Conservation (phyloP, 1,284 basidiomycete genomes). For the Spongispora temasekensis region DNA sequence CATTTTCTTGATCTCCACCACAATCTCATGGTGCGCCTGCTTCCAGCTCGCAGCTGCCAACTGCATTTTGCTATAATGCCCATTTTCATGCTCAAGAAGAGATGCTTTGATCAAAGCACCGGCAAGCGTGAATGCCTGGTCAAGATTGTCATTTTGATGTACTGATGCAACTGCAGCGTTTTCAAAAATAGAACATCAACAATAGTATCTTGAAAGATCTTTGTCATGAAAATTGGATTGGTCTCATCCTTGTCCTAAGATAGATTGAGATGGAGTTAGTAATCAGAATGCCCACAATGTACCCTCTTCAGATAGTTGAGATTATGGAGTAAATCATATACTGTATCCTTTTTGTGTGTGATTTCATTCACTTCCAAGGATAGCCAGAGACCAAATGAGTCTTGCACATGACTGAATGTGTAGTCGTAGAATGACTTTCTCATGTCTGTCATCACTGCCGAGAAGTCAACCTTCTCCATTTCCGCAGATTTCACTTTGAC, state of each 20-base stretch:
- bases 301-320: neutral
- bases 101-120: neutral
- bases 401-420: neutral
- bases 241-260: neutral
- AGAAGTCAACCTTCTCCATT: neutral
- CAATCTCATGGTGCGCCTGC: neutral
- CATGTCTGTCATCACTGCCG: neutral
- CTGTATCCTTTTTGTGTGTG: neutral
- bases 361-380: neutral
- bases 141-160: neutral
- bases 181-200: neutral
- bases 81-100: neutral
- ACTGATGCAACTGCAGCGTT: neutral
- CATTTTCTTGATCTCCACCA: neutral
- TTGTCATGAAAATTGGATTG: neutral
- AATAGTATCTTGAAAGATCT: neutral
- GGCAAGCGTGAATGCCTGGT: neutral
- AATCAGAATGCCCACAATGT: neutral
- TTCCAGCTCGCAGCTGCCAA: neutral
- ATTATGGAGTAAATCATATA: neutral
- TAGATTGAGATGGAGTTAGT: neutral
- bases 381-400: neutral
- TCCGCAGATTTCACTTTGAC: neutral
- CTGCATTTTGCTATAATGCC: neutral
- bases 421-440: neutral